Evolutionary conservation across 768 basidiomycete species (phyloP).

Genomic region (Leccinum fibrillosum): DNA sequence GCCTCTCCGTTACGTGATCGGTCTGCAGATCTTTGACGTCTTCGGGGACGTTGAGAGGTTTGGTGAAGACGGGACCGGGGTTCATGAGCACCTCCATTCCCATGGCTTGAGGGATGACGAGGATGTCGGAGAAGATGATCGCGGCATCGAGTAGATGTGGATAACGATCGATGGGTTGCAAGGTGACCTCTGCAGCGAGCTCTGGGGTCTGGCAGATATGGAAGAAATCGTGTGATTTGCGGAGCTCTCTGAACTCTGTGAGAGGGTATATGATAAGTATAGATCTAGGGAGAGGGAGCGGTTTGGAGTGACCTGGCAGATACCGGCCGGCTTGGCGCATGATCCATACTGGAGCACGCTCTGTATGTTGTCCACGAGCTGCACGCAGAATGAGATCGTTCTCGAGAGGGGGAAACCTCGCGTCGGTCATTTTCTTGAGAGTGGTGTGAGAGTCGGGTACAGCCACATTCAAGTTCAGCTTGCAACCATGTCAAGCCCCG

Average conservation of each 20-base stretch:
- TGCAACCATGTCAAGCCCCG: conserved; percentile 46
- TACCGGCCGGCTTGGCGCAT: conserved; percentile 98
- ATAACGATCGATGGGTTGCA: conserved; percentile 92
- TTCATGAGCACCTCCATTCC: conserved; percentile 96
- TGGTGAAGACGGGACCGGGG: conserved; percentile 85
- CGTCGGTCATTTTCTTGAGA: conserved; percentile 31
- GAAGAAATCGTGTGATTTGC: conserved; percentile 89
- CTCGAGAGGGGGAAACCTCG: conserved; percentile 64
- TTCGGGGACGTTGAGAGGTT: conserved; percentile 74
- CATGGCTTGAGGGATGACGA: conserved; percentile 97
- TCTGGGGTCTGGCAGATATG: conserved; percentile 91
- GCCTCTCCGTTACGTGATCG: conserved; percentile 79
- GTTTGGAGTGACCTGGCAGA: conserved; percentile 61
- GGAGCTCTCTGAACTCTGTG: conserved; percentile 85
- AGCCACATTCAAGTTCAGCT: conserved; percentile 20
- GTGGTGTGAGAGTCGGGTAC: neutral
- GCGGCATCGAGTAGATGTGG: conserved; percentile 86
- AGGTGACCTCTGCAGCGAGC: conserved; percentile 83
- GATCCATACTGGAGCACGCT: conserved; percentile 96
- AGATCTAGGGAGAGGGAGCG: neutral
- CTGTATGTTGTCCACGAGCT: conserved; percentile 82
- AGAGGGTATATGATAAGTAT: neutral
- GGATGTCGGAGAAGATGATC: conserved; percentile 98
- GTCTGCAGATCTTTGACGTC: conserved; percentile 63
- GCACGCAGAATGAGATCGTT: conserved; percentile 91